Percentiles rank a stretch among this genome's conserved stretches.
These are phyloP conservation scores for Saccharomyces jurei DNA, from an alignment of 805 yeast species.

Conservation along the genomic window DNA sequence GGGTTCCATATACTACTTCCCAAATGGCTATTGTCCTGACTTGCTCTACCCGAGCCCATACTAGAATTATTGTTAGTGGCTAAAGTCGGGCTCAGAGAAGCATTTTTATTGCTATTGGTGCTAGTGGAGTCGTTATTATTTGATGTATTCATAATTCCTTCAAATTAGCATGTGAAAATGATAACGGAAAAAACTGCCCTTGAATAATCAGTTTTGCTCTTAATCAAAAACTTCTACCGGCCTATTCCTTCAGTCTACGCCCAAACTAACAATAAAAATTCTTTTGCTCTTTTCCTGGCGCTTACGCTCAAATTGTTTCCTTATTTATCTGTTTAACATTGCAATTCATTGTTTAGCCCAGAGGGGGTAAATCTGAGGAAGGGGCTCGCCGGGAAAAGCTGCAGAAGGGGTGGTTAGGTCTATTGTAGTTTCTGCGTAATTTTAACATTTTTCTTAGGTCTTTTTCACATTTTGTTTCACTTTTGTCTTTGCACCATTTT, in stretches of 20 bases:
- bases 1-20: slow-evolving; percentile 13
- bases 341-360: background rate
- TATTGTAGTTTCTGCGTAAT: background rate
- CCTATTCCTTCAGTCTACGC: background rate
- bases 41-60: background rate
- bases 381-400: background rate
- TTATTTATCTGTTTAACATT: background rate
- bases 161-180: background rate
- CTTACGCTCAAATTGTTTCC: background rate
- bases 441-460: background rate
- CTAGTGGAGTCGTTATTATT: slow-evolving; percentile 4
- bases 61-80: background rate
- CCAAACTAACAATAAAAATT: too few relatives aligned
- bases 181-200: background rate
- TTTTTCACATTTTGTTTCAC: too few relatives aligned
- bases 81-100: slow-evolving; percentile 2
- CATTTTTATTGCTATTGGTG: slow-evolving; percentile 2
- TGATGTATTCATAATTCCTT: slow-evolving; percentile 2
- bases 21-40: background rate
- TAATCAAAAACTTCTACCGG: background rate
- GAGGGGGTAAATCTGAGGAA: background rate
- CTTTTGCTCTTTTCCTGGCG: background rate
- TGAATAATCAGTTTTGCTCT: background rate
- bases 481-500: too few relatives aligned
- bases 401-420: background rate